A percentile compares a stretch with the other conserved stretches of the same genome.
These are phyloP conservation scores for Mesembryanthemum crystallinum DNA, from an alignment of 148 eudicot genomes.

Conservation along the genomic window DNA sequence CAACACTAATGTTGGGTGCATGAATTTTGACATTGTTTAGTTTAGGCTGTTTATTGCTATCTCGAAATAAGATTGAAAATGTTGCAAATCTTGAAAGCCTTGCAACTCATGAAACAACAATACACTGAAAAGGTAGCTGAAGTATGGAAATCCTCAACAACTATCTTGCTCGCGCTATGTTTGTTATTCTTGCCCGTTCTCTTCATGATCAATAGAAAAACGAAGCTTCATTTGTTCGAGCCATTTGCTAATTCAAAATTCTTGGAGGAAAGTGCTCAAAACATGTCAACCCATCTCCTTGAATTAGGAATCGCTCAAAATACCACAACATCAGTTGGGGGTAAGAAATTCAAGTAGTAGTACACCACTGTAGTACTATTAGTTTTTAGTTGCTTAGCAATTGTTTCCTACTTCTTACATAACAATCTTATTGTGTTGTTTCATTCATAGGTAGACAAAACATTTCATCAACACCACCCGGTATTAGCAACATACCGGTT, in stretches of 20 bases:
- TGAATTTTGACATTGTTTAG: background rate
- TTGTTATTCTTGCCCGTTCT: constrained; percentile 10
- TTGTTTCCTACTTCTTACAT: background rate
- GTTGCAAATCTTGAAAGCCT: constrained; percentile 1
- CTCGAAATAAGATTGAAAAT: background rate
- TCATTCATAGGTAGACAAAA: background rate
- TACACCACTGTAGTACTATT: too few relatives aligned
- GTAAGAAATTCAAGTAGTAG: background rate
- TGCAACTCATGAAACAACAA: constrained; percentile 13
- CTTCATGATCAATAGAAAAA: background rate
- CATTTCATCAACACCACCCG: constrained; percentile 4
- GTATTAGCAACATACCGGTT: background rate
- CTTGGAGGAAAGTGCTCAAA: background rate
- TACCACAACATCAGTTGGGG: background rate
- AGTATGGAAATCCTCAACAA: constrained; percentile 13
- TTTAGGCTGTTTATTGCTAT: too few relatives aligned
- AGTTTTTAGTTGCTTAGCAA: background rate
- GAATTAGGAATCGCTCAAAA: background rate
- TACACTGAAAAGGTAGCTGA: constrained; percentile 4
- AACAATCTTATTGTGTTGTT: background rate
- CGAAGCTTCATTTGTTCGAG: background rate
- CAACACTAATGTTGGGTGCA: too few relatives aligned
- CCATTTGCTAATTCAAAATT: background rate
- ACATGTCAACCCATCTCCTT: background rate
- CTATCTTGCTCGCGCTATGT: constrained; percentile 8